Percentiles rank a stretch among this genome's conserved stretches.
Conservation (phyloP, 2,329 filamentous ascomycete genomes). For the Colletotrichum higginsianum region DNA sequence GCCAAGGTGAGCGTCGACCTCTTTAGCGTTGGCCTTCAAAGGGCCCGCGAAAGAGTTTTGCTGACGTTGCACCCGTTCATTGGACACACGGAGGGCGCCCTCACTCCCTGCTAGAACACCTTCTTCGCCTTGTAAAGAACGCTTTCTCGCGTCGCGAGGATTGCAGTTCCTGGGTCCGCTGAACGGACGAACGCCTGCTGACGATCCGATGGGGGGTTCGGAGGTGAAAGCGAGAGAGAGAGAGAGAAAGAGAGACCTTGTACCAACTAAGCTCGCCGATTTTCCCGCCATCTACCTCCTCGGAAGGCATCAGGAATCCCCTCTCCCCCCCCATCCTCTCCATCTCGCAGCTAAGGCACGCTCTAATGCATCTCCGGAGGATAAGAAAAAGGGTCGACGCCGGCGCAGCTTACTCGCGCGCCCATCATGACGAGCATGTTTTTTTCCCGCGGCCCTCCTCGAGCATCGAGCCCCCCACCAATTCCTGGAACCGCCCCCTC, state of each 20-base stretch:
- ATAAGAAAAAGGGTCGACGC: background rate
- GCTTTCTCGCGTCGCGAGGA: no score
- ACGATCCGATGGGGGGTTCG: background rate
- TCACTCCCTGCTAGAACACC: background rate
- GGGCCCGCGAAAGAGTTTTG: background rate
- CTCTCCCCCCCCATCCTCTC: no score
- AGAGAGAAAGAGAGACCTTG: no score
- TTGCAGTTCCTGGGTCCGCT: background rate
- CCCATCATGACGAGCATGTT: background rate
- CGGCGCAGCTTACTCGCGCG: background rate
- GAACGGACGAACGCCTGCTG: conserved; percentile 12
- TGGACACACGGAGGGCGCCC: background rate
- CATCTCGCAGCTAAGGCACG: conserved; percentile 10
- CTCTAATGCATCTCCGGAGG: conserved; percentile 12
- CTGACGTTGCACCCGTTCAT: conserved; percentile 29
- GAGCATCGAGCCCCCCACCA: background rate
- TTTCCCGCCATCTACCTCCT: background rate
- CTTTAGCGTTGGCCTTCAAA: background rate
- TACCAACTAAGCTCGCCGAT: background rate
- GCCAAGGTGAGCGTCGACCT: conserved; percentile 12
- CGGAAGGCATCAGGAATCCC: background rate
- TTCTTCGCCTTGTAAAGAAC: background rate
- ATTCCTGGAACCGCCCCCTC: background rate
- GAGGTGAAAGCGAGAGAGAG: no score
- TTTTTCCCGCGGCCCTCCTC: background rate